Evolutionary conservation across 2,329 filamentous ascomycete genomes (phyloP).

Genomic region (Fusarium buharicum): DNA sequence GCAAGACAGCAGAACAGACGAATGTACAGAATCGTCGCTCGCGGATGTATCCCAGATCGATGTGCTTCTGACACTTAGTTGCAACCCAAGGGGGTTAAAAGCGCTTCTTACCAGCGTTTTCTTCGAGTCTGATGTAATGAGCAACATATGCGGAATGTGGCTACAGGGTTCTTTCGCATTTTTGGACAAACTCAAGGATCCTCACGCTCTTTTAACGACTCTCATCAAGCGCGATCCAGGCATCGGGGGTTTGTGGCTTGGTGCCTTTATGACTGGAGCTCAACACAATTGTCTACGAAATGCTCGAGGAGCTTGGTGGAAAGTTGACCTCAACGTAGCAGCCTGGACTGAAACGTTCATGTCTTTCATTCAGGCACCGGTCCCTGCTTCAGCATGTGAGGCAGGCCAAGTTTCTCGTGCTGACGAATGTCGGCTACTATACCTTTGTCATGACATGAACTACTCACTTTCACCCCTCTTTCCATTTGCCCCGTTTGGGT

Average conservation of each 20-base stretch:
- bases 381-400: background rate
- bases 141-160: conserved; percentile 39
- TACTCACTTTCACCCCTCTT: conserved; percentile 27
- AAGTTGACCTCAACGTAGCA: conserved; percentile 26
- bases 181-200: conserved; percentile 16
- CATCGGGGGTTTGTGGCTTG: conserved; percentile 34
- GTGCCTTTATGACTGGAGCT: conserved; percentile 34
- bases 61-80: conserved; percentile 37
- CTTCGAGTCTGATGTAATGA: conserved; percentile 28
- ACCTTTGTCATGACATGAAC: conserved; percentile 22
- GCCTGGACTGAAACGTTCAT: conserved; percentile 28
- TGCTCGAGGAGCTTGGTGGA: conserved; percentile 27
- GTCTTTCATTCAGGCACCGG: conserved; percentile 28
- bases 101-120: conserved; percentile 36
- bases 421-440: conserved; percentile 36
- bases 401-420: conserved; percentile 26
- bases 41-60: conserved; percentile 12
- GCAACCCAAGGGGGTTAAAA: conserved; percentile 28
- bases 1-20: background rate
- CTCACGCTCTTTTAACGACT: conserved; percentile 17
- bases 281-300: conserved; percentile 6
- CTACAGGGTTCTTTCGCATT: conserved; percentile 35
- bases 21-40: no score
- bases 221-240: conserved; percentile 31
- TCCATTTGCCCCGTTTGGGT: conserved; percentile 33